Percentiles rank a stretch among this genome's conserved stretches.
Evolutionary conservation across 2,329 filamentous ascomycete genomes (phyloP).

Genomic region (Pseudocercospora ulei): DNA sequence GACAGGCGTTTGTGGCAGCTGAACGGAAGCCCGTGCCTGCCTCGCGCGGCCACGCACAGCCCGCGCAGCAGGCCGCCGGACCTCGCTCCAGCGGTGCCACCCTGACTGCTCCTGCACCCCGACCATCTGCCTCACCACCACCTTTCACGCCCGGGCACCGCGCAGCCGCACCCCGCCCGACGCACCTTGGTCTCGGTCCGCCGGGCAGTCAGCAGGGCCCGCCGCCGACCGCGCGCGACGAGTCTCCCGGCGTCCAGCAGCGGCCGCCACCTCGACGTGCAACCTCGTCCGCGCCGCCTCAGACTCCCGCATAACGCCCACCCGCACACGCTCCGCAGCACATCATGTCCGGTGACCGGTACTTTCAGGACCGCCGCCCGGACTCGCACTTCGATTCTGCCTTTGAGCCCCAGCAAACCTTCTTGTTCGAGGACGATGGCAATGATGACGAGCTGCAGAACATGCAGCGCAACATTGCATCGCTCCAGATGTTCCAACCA

Average conservation of each 20-base stretch:
- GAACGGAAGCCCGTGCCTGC: slow-evolving; percentile 5
- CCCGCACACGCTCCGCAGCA: not conserved
- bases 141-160: no score
- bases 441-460: slow-evolving; percentile 20
- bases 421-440: slow-evolving; percentile 23
- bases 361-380: slow-evolving; percentile 1
- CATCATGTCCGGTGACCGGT: not conserved
- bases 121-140: no score
- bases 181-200: no score
- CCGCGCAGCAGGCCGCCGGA: not conserved
- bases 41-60: slow-evolving; percentile 1
- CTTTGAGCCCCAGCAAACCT: slow-evolving; percentile 26
- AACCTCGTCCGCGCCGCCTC: not conserved
- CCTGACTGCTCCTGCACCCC: no score
- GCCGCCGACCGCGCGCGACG: no score
- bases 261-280: no score
- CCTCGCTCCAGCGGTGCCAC: slow-evolving; percentile 3
- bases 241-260: no score
- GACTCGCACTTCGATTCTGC: slow-evolving; percentile 20
- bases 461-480: slow-evolving; percentile 21
- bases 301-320: not conserved
- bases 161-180: no score
- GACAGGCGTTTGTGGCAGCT: not conserved
- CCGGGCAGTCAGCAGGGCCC: no score
- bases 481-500: slow-evolving; percentile 16